phyloP scores from a whole-genome alignment of 768 basidiomycete species.

The Suillus subluteus region DNA sequence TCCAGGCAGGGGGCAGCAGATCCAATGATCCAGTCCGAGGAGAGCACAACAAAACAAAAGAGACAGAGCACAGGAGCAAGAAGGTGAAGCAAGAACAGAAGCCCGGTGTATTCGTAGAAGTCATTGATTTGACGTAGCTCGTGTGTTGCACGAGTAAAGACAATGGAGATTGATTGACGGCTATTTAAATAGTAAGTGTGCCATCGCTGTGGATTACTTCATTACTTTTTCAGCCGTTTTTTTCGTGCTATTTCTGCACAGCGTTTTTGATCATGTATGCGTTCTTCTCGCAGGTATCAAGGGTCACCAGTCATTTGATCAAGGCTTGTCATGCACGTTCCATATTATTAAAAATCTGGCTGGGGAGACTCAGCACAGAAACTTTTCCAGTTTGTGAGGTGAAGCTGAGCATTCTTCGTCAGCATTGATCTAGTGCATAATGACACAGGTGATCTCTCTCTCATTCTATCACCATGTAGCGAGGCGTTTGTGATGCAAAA shows the following conservation, averaged over 20 bases:
- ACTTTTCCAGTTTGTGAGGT: not conserved
- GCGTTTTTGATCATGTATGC: not conserved
- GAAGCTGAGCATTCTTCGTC: not conserved
- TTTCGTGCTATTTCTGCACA: not conserved
- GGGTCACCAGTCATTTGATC: not conserved
- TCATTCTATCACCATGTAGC: too few species aligned
- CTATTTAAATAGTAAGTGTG: not conserved
- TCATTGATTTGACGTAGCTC: slow-evolving; percentile 34
- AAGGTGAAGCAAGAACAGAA: slow-evolving; percentile 30
- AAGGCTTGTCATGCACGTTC: not conserved
- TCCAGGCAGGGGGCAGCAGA: slow-evolving; percentile 19
- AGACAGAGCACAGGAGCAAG: slow-evolving; percentile 20
- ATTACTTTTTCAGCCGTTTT: not conserved
- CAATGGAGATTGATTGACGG: not conserved
- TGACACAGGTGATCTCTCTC: not conserved
- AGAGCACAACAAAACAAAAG: slow-evolving; percentile 11
- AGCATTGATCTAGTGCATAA: not conserved
- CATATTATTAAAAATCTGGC: not conserved
- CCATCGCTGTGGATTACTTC: not conserved
- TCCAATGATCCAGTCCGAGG: slow-evolving; percentile 14
- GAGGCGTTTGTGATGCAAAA: slow-evolving; percentile 1
- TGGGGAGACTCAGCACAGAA: not conserved
- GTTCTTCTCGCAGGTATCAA: not conserved
- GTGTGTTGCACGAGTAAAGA: not conserved
- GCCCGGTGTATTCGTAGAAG: slow-evolving; percentile 21